Evolutionary conservation across 768 basidiomycete genomes (phyloP), one percentile per base, ranked within the genome.

Genomic region (Pleurotus sapidus): DNA sequence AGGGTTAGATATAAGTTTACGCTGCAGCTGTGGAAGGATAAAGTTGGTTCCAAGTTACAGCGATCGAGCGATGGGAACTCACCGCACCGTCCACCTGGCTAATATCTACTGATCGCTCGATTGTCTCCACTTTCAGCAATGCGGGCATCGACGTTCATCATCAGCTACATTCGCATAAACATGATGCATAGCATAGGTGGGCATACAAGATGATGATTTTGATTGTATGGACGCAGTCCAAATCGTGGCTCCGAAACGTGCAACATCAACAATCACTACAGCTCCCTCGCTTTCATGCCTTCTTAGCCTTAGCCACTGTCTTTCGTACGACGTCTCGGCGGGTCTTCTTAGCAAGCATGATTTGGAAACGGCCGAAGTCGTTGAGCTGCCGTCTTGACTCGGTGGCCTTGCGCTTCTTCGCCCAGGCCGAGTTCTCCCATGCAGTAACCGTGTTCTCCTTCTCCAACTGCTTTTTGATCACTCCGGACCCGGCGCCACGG

Each of bases 301-400:
- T 80, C 62, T 67, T 72, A 49, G 80, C 74, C 72, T 87, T 88
- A 60, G 76, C 75, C 57, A 93, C 59, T 8, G 77, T 66, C 77
- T 93, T 93, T 72, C 88, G 81, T 25, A 91, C 89, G 8, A 73
- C 70, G 67, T 95, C 93, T 63, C 91, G 77, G 70, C 94, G 79
- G 69, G 81, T 78, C 83, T 92, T 95, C 89, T 98, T 97, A 60
- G 84, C 83, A 65, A 97, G 67, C 85, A 92, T 86, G 59, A 95
- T 85, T 65, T 82, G 73, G 79, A 98, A 98, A 56, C 95, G 86
- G 59, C 86, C 91, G 72, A 98, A 98, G 78, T 99, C 96, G 74
- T 84, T 88, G 58, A 93, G 69, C 68, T 80, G 77, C 73, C 88
- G 81, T 68, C 95, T 83, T 72, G 82, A 84, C 75, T 88, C 80